phyloP scores from a whole-genome alignment of 139 green algal species.

The Chlorella ohadii region DNA sequence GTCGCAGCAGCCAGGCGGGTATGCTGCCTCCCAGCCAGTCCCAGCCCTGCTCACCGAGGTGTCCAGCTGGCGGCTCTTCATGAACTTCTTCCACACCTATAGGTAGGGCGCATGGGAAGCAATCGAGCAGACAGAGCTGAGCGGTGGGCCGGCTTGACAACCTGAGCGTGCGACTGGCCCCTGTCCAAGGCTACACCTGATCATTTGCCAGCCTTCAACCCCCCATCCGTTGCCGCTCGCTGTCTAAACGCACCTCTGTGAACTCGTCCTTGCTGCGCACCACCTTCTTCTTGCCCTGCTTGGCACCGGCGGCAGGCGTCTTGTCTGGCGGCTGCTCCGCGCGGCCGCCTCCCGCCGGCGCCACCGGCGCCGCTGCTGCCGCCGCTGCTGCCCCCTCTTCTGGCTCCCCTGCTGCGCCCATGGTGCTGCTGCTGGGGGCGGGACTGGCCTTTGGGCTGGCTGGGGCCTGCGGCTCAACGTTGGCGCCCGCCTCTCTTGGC shows the following conservation, averaged over 20 bases:
- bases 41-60: not conserved
- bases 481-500: too few species aligned
- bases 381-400: not conserved
- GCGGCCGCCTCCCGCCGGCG: not conserved
- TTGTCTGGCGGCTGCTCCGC: not conserved
- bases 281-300: not conserved
- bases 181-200: too few species aligned
- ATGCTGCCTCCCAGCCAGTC: not conserved
- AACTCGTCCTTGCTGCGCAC: constrained; percentile 8
- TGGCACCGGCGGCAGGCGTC: too few species aligned
- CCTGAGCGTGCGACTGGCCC: too few species aligned
- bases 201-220: too few species aligned
- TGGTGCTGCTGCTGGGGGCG: too few species aligned
- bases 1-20: too few species aligned
- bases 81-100: constrained; percentile 30
- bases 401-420: not conserved
- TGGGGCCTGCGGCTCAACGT: too few species aligned
- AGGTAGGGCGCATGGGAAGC: not conserved
- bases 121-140: too few species aligned
- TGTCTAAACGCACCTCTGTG: not conserved
- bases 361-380: not conserved
- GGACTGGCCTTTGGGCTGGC: too few species aligned
- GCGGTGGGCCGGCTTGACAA: too few species aligned
- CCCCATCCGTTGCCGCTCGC: too few species aligned
- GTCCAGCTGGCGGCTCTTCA: not conserved